Evolutionary conservation across 2,329 filamentous ascomycete genomes (phyloP).

Genomic region (Hypoxylon sp.): DNA sequence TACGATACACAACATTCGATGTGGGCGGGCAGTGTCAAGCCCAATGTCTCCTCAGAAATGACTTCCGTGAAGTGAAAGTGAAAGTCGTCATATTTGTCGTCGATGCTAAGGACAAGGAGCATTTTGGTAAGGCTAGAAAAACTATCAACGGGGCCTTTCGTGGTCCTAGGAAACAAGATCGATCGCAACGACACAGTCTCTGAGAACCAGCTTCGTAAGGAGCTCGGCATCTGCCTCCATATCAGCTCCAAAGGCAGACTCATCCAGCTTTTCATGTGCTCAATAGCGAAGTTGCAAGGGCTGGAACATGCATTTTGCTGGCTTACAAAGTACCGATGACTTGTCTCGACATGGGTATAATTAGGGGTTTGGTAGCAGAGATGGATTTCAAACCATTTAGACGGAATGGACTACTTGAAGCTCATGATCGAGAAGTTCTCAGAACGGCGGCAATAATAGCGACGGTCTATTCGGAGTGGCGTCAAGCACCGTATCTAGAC

Average conservation of each 20-base stretch:
- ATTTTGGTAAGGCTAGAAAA: conserved; percentile 85
- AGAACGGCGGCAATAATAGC: background rate
- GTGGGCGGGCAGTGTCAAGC: too few relatives aligned
- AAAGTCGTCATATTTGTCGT: conserved; percentile 81
- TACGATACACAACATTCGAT: too few relatives aligned
- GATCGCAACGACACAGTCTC: conserved; percentile 79
- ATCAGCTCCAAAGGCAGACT: background rate
- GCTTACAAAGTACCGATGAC: conserved; percentile 1
- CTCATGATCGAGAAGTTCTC: background rate
- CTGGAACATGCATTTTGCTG: conserved; percentile 1
- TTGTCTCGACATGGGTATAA: background rate
- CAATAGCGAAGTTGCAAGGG: conserved; percentile 2
- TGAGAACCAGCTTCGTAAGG: conserved; percentile 78
- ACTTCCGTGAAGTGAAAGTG: conserved; percentile 77
- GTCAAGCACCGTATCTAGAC: background rate
- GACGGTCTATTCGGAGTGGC: background rate
- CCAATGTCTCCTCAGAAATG: conserved; percentile 77
- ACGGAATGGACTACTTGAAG: background rate
- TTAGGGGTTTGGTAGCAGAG: background rate
- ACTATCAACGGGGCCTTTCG: conserved; percentile 78
- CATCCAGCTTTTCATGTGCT: conserved; percentile 20
- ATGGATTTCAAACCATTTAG: background rate
- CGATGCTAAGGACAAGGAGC: conserved; percentile 80
- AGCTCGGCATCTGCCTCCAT: conserved; percentile 66
- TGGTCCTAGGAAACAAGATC: conserved; percentile 83